Evolutionary conservation across 2,329 filamentous ascomycete genomes (phyloP).

Genomic region (Pseudogymnoascus sp.): DNA sequence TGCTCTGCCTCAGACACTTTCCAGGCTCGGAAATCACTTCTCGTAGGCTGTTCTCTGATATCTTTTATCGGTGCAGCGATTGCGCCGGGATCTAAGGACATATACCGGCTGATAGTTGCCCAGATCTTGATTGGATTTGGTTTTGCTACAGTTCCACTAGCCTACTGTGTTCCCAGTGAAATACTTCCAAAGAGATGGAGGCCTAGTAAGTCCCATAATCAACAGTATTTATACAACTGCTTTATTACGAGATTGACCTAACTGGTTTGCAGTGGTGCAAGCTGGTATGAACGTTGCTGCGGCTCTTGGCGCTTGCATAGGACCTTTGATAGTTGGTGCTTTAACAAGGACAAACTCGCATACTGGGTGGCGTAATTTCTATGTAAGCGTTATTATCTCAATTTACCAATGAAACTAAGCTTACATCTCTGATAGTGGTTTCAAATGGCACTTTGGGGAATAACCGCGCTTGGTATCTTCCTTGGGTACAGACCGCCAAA

Average conservation of each 20-base stretch:
- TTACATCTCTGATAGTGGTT: neutral
- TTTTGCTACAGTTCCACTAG: conserved; percentile 11
- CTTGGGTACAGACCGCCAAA: conserved; percentile 11
- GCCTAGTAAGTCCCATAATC: conserved; percentile 9
- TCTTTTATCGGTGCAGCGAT: conserved; percentile 11
- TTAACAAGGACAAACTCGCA: conserved; percentile 7
- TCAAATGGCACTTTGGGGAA: conserved; percentile 11
- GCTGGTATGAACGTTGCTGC: conserved; percentile 9
- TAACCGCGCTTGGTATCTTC: conserved; percentile 8
- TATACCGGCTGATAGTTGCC: conserved; percentile 11
- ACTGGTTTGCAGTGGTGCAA: conserved; percentile 5
- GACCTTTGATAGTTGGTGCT: conserved; percentile 9
- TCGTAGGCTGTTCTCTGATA: conserved; percentile 7
- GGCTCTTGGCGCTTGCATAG: conserved; percentile 7
- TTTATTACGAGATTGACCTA: neutral
- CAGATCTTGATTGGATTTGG: conserved; percentile 12
- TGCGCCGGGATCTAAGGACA: conserved; percentile 8
- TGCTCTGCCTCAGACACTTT: conserved; percentile 11
- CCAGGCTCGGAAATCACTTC: conserved; percentile 9
- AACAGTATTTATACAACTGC: neutral
- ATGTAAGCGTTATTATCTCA: neutral
- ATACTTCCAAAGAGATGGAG: conserved; percentile 10
- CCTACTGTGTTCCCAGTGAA: conserved; percentile 11
- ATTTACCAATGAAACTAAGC: neutral
- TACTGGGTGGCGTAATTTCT: conserved; percentile 7